phyloP scores from a whole-genome alignment of 345 rosid genomes.

The Gossypium mustelinum region DNA sequence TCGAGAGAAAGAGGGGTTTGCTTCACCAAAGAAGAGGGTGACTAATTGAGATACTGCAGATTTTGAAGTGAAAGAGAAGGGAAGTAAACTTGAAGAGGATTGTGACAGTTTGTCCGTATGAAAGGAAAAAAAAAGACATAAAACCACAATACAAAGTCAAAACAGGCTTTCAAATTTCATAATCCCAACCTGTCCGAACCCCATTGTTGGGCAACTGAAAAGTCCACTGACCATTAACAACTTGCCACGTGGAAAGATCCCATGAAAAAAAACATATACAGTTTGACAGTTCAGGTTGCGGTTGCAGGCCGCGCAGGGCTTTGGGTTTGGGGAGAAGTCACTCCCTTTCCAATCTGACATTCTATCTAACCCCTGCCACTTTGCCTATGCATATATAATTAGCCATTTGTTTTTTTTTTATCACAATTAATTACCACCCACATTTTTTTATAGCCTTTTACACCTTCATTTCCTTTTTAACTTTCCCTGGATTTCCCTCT shows the following conservation, averaged over 20 bases:
- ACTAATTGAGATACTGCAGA: not conserved
- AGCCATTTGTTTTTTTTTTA: not conserved
- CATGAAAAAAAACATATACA: not conserved
- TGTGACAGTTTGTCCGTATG: not conserved
- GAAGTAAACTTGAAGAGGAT: slow-evolving; percentile 22
- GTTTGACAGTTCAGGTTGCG: not conserved
- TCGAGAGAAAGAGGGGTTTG: not conserved
- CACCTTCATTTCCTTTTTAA: not conserved
- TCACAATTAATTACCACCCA: not conserved
- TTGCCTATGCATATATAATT: not conserved
- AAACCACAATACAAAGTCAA: slow-evolving; percentile 12
- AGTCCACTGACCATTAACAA: not conserved
- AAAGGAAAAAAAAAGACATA: not conserved
- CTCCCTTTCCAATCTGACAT: not conserved
- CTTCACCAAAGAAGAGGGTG: not conserved
- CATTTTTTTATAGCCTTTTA: not conserved
- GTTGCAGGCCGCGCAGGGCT: not conserved
- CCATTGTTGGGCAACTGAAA: not conserved
- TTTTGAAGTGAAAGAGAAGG: slow-evolving; percentile 19
- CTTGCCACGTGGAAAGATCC: not conserved
- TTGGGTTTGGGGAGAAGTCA: not conserved
- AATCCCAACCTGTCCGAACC: not conserved
- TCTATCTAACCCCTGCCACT: not conserved
- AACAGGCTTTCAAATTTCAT: not conserved
- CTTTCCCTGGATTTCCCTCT: slow-evolving; percentile 1